Evolutionary conservation across 805 yeast species (phyloP).

Genomic region (Starmerella floricola): DNA sequence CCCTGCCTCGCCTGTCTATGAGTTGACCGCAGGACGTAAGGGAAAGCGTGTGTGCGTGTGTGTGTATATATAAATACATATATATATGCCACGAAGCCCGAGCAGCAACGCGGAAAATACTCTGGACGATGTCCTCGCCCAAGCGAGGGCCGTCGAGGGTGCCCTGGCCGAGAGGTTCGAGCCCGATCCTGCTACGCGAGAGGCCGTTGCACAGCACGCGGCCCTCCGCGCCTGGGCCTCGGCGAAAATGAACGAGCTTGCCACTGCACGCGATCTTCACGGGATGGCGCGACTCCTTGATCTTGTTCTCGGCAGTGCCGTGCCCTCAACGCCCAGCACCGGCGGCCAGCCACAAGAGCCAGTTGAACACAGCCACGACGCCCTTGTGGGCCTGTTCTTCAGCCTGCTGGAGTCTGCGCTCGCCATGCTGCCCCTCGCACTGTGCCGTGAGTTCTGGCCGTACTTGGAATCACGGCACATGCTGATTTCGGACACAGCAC

Average conservation of each 20-base stretch:
- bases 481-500: background rate
- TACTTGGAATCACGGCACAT: slow-evolving; percentile 5
- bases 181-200: too few species aligned
- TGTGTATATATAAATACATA: too few species aligned
- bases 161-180: background rate
- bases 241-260: background rate
- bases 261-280: background rate
- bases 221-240: background rate
- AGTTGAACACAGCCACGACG: background rate
- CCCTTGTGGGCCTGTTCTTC: background rate
- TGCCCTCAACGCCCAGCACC: too few species aligned
- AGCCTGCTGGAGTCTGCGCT: slow-evolving; percentile 5
- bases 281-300: background rate
- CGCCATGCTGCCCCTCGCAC: slow-evolving; percentile 1
- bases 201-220: too few species aligned
- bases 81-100: too few species aligned
- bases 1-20: too few species aligned
- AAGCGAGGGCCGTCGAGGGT: too few species aligned
- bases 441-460: slow-evolving; percentile 1
- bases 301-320: background rate
- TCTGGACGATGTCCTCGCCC: too few species aligned
- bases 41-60: too few species aligned
- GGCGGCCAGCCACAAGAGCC: background rate
- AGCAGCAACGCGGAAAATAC: too few species aligned
- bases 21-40: too few species aligned